phyloP scores from a whole-genome alignment of 1,284 basidiomycete species.

The Cutaneotrichosporon mucoides region DNA sequence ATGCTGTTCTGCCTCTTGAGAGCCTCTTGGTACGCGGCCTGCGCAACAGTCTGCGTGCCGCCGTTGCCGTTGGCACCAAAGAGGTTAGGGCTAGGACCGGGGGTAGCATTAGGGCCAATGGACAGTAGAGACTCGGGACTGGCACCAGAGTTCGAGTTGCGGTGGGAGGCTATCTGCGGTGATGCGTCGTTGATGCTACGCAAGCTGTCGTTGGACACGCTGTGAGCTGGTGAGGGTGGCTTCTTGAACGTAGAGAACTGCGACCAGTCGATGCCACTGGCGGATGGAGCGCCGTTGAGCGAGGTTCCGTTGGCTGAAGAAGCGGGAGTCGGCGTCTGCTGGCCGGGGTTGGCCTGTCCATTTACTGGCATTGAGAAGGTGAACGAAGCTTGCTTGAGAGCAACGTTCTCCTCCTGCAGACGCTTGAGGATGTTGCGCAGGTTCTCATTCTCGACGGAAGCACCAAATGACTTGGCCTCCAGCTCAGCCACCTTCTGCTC shows the following conservation, averaged over 20 bases:
- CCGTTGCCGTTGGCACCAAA: conserved; percentile 14
- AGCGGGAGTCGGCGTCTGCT: conserved; percentile 7
- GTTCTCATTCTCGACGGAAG: conserved; percentile 48
- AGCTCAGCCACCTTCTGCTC: conserved; percentile 48
- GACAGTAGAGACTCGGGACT: conserved; percentile 38
- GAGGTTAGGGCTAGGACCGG: conserved; percentile 7
- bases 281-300: too few species aligned
- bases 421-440: conserved; percentile 46
- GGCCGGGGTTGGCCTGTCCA: conserved; percentile 12
- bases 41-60: background rate
- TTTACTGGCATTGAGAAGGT: conserved; percentile 46
- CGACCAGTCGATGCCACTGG: conserved; percentile 19
- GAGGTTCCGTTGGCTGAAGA: background rate
- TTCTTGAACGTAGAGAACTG: conserved; percentile 22
- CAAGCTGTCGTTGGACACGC: conserved; percentile 29
- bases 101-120: conserved; percentile 10
- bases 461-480: conserved; percentile 44
- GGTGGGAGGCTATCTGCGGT: conserved; percentile 12
- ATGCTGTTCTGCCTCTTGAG: conserved; percentile 3
- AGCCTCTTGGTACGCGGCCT: background rate
- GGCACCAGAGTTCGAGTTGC: conserved; percentile 14
- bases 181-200: conserved; percentile 34
- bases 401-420: conserved; percentile 49
- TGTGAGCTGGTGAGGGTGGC: conserved; percentile 40
- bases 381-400: conserved; percentile 47